These are phyloP conservation scores for Phoma sp. DNA, from an alignment of 2,329 filamentous ascomycete genomes.

Conservation along the genomic window DNA sequence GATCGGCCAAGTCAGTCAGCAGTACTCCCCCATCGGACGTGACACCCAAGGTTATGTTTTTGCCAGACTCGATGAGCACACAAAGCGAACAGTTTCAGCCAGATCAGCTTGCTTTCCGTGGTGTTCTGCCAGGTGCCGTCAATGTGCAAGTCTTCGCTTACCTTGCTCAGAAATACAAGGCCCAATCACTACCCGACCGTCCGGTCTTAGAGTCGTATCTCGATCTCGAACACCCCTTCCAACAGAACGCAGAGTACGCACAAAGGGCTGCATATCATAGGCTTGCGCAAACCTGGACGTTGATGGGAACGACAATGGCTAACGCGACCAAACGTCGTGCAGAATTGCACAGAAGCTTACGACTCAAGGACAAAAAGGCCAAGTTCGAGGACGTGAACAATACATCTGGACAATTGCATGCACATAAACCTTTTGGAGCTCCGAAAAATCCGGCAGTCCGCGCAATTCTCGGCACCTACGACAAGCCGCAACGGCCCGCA, in stretches of 20 bases:
- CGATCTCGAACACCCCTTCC: constrained; percentile 53
- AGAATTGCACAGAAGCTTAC: constrained; percentile 40
- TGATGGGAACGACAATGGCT: constrained; percentile 60
- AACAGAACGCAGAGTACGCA: constrained; percentile 63
- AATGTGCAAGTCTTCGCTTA: constrained; percentile 51
- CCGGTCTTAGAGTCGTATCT: constrained; percentile 48
- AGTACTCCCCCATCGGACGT: constrained; percentile 62
- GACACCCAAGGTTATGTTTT: constrained; percentile 56
- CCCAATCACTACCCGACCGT: constrained; percentile 48
- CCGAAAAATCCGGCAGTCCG: constrained; percentile 43
- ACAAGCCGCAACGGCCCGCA: constrained; percentile 37
- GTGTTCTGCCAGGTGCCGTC: constrained; percentile 54
- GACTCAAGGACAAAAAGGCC: constrained; percentile 30
- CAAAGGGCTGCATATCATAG: constrained; percentile 59
- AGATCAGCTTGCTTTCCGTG: constrained; percentile 59
- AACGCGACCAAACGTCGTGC: constrained; percentile 56
- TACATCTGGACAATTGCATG: constrained; percentile 20
- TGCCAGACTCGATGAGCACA: constrained; percentile 59
- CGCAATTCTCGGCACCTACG: constrained; percentile 41
- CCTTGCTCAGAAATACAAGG: constrained; percentile 55
- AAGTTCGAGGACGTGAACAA: constrained; percentile 15
- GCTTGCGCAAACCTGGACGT: constrained; percentile 66
- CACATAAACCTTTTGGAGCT: constrained; percentile 29
- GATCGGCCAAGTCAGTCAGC: constrained; percentile 61
- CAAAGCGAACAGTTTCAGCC: constrained; percentile 50